phyloP scores from a whole-genome alignment of 371 early-diverging fungal genomes.

The Rozella allomycis region DNA sequence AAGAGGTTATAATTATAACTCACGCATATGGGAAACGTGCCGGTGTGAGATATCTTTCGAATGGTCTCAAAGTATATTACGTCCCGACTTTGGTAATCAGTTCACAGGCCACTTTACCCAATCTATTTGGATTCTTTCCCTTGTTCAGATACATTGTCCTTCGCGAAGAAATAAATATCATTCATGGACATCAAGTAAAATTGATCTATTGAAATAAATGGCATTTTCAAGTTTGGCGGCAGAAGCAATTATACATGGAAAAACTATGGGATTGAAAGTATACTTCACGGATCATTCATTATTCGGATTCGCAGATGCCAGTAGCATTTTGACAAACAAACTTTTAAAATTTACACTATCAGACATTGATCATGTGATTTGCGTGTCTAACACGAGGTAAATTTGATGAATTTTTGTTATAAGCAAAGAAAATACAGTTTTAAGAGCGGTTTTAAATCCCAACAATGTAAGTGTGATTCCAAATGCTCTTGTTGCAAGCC shows the following conservation, averaged over 20 bases:
- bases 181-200: slow-evolving; percentile 88
- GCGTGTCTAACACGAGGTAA: slow-evolving; percentile 90
- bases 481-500: slow-evolving; percentile 83
- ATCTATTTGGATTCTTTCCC: slow-evolving; percentile 72
- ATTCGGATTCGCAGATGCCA: slow-evolving; percentile 86
- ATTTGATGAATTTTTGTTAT: neutral
- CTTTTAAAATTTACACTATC: slow-evolving; percentile 77
- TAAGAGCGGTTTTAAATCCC: slow-evolving; percentile 74
- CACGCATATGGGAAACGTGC: slow-evolving; percentile 64
- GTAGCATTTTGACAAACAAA: slow-evolving; percentile 84
- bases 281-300: slow-evolving; percentile 98
- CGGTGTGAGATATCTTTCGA: slow-evolving; percentile 75
- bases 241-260: slow-evolving; percentile 88
- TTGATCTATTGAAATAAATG: slow-evolving; percentile 4
- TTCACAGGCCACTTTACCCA: slow-evolving; percentile 77
- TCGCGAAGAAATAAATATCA: slow-evolving; percentile 77
- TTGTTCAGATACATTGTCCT: slow-evolving; percentile 77
- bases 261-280: slow-evolving; percentile 81
- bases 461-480: slow-evolving; percentile 90
- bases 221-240: slow-evolving; percentile 84
- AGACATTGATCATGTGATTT: slow-evolving; percentile 88
- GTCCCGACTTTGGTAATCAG: slow-evolving; percentile 67
- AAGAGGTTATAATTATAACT: slow-evolving; percentile 41
- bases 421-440: slow-evolving; percentile 91
- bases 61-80: slow-evolving; percentile 94